Conservation (phyloP, 2,329 filamentous ascomycete species). For the Pestalotiopsis sp. region DNA sequence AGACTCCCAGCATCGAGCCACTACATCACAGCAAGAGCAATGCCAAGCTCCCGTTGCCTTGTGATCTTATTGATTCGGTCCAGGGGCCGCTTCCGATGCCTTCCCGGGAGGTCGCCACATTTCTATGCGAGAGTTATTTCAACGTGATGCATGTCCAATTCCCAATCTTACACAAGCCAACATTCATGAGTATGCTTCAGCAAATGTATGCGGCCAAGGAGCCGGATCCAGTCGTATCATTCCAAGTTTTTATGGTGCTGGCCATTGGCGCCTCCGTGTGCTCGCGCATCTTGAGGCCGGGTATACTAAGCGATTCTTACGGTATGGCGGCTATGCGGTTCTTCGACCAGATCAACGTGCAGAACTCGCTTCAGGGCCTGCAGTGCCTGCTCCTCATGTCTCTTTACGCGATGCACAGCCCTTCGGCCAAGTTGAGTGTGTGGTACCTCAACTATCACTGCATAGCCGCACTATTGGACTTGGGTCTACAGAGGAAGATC, state of each 20-base stretch:
- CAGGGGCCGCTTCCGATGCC: slow-evolving; percentile 15
- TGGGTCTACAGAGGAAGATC: slow-evolving; percentile 50
- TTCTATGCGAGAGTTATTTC: slow-evolving; percentile 49
- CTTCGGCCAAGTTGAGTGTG: slow-evolving; percentile 48
- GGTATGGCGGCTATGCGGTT: slow-evolving; percentile 48
- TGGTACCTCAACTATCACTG: slow-evolving; percentile 61
- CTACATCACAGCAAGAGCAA: not conserved
- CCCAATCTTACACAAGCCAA: slow-evolving; percentile 48
- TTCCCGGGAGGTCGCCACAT: slow-evolving; percentile 20
- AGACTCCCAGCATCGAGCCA: slow-evolving; percentile 13
- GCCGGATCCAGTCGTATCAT: slow-evolving; percentile 34
- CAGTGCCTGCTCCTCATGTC: slow-evolving; percentile 49
- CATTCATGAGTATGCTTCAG: slow-evolving; percentile 37
- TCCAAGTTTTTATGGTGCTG: slow-evolving; percentile 56
- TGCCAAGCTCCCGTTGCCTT: not conserved
- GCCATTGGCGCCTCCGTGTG: slow-evolving; percentile 49
- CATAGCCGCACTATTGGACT: slow-evolving; percentile 49
- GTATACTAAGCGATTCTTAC: slow-evolving; percentile 49
- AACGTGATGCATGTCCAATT: slow-evolving; percentile 48
- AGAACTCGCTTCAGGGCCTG: slow-evolving; percentile 49
- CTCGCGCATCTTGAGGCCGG: slow-evolving; percentile 42
- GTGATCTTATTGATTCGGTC: slow-evolving; percentile 3
- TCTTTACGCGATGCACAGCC: slow-evolving; percentile 53
- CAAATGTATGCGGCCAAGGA: slow-evolving; percentile 33
- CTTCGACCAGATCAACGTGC: slow-evolving; percentile 46